Evolutionary conservation across 2,329 filamentous ascomycete genomes (phyloP).

Genomic region (Phoma sp.): DNA sequence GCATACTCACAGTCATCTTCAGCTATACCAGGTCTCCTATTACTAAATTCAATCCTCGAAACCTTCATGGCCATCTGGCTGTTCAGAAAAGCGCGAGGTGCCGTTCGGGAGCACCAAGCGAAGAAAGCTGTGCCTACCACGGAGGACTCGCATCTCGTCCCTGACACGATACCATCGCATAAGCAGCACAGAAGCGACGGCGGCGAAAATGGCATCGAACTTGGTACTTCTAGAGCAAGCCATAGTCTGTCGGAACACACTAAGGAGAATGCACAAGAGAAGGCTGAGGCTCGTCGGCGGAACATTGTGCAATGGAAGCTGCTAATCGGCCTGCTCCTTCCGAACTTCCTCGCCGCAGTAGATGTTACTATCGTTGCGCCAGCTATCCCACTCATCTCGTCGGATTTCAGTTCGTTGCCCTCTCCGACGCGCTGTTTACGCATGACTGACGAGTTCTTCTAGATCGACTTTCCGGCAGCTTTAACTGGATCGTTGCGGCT

Average conservation of each 20-base stretch:
- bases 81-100: constrained; percentile 37
- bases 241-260: neutral
- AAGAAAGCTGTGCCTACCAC: constrained; percentile 30
- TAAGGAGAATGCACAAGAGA: constrained; percentile 19
- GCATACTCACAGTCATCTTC: neutral
- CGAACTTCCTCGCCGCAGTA: constrained; percentile 68
- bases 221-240: constrained; percentile 4
- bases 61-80: constrained; percentile 22
- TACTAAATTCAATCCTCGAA: neutral
- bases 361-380: constrained; percentile 71
- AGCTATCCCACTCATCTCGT: constrained; percentile 68
- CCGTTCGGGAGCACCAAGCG: constrained; percentile 29
- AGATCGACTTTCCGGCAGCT: constrained; percentile 63
- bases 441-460: no score
- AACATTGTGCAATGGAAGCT: constrained; percentile 65
- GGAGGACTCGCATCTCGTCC: constrained; percentile 34
- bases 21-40: neutral
- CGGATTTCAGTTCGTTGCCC: constrained; percentile 62
- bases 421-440: no score
- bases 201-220: constrained; percentile 1
- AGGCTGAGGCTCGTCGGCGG: constrained; percentile 21
- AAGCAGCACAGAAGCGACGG: neutral
- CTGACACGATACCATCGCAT: constrained; percentile 21
- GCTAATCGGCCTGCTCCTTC: constrained; percentile 65
- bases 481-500: constrained; percentile 70